phyloP scores from a whole-genome alignment of 2,329 filamentous ascomycete genomes.

The Apiospora saccharicola region DNA sequence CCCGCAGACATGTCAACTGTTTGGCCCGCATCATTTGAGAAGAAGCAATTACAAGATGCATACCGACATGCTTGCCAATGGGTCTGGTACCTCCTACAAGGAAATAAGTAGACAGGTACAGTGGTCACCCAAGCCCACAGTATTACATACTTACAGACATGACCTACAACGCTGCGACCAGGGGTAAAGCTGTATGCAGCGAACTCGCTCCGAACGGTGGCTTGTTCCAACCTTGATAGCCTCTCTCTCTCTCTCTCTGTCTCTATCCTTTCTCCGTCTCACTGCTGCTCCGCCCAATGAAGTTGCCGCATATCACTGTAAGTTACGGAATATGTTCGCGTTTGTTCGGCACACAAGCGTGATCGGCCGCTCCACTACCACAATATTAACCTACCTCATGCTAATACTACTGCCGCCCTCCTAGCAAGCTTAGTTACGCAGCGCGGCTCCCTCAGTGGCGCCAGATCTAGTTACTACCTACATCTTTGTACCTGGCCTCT shows the following conservation, averaged over 20 bases:
- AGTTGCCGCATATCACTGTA: not conserved
- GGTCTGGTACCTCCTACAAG: not conserved
- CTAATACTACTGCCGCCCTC: conserved; percentile 4
- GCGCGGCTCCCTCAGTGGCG: conserved; percentile 20
- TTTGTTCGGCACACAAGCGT: conserved; percentile 11
- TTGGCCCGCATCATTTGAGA: not conserved
- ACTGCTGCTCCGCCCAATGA: not conserved
- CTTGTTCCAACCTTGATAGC: not conserved
- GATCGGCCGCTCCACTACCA: conserved; percentile 9
- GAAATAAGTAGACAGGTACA: not conserved
- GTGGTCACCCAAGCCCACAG: not conserved
- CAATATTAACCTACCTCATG: not conserved
- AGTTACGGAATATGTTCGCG: not conserved
- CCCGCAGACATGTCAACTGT: conserved; percentile 14
- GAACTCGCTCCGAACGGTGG: conserved; percentile 1
- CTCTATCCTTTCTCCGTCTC: not conserved
- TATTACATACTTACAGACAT: not conserved
- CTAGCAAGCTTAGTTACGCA: conserved; percentile 6
- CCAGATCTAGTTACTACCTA: conserved; percentile 12
- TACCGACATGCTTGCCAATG: not conserved
- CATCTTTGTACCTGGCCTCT: not conserved
- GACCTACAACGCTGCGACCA: conserved; percentile 2
- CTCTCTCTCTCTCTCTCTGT: not conserved
- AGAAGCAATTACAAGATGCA: not conserved
- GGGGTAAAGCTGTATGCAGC: not conserved